Base-by-base conservation (phyloP, 805 yeast genomes). In the Naumovozyma castellii region DNA sequence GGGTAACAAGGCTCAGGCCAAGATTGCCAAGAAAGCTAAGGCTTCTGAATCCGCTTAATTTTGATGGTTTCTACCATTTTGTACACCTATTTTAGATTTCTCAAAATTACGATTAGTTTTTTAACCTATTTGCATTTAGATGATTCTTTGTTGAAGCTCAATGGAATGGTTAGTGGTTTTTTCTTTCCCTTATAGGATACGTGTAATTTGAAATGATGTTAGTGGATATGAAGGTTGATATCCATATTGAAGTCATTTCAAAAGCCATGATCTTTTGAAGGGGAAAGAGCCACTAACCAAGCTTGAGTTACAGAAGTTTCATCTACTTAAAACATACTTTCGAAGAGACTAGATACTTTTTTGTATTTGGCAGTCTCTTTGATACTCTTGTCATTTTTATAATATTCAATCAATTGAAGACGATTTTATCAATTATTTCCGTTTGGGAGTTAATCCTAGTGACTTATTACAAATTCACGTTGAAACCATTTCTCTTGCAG, bases 1-100 rank as follows among this genome's bases (percentile, higher is more conserved):
- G 78, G 96, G 97, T 71, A 73, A 83, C 60, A 92, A 90, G 78
- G 86, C 97, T 64, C 77, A 76, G 63, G 92, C 80, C 65, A 85
- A 82, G 76, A 66, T 69, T 51, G 88, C 77, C 59, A 85, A 84
- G 80, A 79, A 69, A 64, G 80, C 78, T 53, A 78, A 73, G 71
- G 71, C 72, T 57, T 55, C 72, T 57, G 52, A 44, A 39, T 53
- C 65, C 43, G 57, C 58, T 50, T 59, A 59, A 51, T 53, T 53
- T 39, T 45, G 10, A 22, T 40, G 32, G 6, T 8, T 17, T 18
- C 9, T 6, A 22, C 10, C 10, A 22, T 22, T 22, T 10, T 22
- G 18, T 2, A n/a, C 18, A 17, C 2, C 13, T 18, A 33, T 33
- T 17, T 33, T 17, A 32, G 9, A 22, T 10, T 9, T 33, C 18